Conservation (phyloP, 2,329 filamentous ascomycete genomes). For the Trichophyton simii region DNA sequence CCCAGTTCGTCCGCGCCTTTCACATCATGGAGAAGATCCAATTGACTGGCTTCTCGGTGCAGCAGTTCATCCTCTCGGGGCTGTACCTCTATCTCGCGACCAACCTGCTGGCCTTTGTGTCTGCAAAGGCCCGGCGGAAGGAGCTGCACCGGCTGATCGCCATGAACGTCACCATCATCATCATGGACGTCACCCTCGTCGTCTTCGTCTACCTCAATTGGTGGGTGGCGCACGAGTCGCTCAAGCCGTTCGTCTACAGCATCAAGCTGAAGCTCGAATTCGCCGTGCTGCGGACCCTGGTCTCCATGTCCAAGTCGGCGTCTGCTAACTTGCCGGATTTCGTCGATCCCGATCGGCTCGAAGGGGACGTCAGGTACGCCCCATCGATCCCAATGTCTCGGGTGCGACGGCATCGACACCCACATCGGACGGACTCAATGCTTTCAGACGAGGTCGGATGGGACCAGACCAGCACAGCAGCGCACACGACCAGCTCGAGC, state of each 20-base stretch:
- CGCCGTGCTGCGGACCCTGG: conserved; percentile 37
- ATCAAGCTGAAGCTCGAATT: conserved; percentile 41
- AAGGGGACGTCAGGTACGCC: not conserved
- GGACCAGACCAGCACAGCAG: not conserved
- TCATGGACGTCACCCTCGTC: conserved; percentile 32
- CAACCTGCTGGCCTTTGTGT: conserved; percentile 22
- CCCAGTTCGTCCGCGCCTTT: conserved; percentile 26
- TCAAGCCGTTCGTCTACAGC: conserved; percentile 23
- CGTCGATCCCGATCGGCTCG: not conserved
- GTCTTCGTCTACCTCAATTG: conserved; percentile 25
- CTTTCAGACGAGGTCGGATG: not conserved
- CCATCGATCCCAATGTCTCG: not conserved
- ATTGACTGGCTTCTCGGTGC: conserved; percentile 44
- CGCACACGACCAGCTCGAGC: not conserved
- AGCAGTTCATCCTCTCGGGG: conserved; percentile 42
- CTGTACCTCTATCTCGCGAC: conserved; percentile 40
- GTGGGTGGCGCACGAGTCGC: conserved; percentile 23
- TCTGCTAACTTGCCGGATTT: not conserved
- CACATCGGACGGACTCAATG: not conserved
- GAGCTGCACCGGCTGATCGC: conserved; percentile 29
- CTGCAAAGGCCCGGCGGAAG: conserved; percentile 15
- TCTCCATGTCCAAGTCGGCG: conserved; percentile 10
- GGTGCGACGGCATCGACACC: not conserved
- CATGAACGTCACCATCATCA: conserved; percentile 32
- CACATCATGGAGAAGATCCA: conserved; percentile 44